Percentiles rank a stretch among this genome's conserved stretches.
Conservation (phyloP, 257 asterid species). For the Ilex aquifolium region DNA sequence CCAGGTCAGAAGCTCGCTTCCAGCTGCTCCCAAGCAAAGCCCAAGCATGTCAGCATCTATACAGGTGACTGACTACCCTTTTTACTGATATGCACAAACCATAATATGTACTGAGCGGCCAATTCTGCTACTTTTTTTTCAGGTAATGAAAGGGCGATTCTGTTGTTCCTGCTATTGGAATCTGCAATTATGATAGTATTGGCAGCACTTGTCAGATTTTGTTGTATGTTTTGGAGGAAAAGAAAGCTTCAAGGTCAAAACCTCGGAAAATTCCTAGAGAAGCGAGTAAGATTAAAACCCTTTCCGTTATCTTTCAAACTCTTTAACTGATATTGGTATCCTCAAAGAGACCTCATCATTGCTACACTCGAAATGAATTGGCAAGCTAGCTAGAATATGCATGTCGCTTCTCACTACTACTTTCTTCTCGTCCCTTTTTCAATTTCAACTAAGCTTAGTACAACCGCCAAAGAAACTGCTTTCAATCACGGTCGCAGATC, state of each 20-base stretch:
- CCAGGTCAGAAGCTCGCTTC: conserved; percentile 71
- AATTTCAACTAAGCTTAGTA: no score
- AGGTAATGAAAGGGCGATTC: conserved; percentile 63
- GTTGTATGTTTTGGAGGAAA: conserved; percentile 81
- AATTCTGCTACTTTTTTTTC: conserved; percentile 13
- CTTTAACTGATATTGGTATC: no score
- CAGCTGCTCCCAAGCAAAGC: conserved; percentile 62
- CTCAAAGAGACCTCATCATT: neutral
- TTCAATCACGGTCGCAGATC: no score
- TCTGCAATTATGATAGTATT: conserved; percentile 50
- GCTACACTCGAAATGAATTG: no score
- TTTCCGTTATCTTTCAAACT: neutral
- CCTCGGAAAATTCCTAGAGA: conserved; percentile 76
- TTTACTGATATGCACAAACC: neutral
- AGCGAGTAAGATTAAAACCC: conserved; percentile 53
- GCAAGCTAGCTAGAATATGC: no score
- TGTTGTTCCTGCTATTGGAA: conserved; percentile 60
- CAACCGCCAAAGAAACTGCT: no score
- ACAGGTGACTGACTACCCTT: conserved; percentile 35
- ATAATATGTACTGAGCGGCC: neutral
- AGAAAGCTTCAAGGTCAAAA: conserved; percentile 61
- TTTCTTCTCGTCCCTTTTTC: no score
- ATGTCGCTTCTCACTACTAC: no score
- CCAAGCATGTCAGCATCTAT: conserved; percentile 38
- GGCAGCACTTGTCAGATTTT: conserved; percentile 45